A percentile compares a stretch with the other conserved stretches of the same genome.
Conservation (phyloP, 495 filamentous ascomycete genomes). For the Aspergillus sclerotioniger region DNA sequence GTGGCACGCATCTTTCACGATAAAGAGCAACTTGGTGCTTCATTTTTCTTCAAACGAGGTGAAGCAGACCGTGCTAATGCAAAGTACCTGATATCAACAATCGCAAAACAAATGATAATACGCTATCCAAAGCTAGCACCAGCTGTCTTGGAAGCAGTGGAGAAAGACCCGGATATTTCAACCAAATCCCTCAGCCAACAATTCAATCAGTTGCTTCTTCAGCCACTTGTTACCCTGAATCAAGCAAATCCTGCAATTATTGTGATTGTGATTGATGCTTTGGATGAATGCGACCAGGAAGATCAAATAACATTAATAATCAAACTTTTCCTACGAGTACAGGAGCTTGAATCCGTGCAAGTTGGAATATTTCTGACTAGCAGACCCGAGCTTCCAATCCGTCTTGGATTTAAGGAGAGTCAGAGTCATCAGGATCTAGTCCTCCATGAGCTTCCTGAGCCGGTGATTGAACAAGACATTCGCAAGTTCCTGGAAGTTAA, state of each 20-base stretch:
- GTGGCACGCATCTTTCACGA: conserved; percentile 21
- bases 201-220: conserved; percentile 48
- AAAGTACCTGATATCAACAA: conserved; percentile 42
- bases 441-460: conserved; percentile 26
- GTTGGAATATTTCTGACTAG: conserved; percentile 41
- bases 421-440: conserved; percentile 21
- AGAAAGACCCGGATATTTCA: conserved; percentile 32
- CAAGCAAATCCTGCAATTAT: conserved; percentile 12
- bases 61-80: conserved; percentile 42
- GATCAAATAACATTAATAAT: conserved; percentile 39
- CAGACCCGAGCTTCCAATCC: conserved; percentile 45
- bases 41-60: conserved; percentile 55
- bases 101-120: conserved; percentile 40
- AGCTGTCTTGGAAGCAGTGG: conserved; percentile 36
- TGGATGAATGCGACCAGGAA: conserved; percentile 53
- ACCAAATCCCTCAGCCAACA: conserved; percentile 42
- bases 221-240: conserved; percentile 28
- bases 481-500: conserved; percentile 23
- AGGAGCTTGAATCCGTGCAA: conserved; percentile 13
- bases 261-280: conserved; percentile 50
- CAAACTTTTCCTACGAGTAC: conserved; percentile 26
- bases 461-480: conserved; percentile 31
- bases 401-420: conserved; percentile 28
- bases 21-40: conserved; percentile 26
- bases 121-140: conserved; percentile 25